phyloP scores from a whole-genome alignment of 495 filamentous ascomycete species.

The Annulohypoxylon moriforme region DNA sequence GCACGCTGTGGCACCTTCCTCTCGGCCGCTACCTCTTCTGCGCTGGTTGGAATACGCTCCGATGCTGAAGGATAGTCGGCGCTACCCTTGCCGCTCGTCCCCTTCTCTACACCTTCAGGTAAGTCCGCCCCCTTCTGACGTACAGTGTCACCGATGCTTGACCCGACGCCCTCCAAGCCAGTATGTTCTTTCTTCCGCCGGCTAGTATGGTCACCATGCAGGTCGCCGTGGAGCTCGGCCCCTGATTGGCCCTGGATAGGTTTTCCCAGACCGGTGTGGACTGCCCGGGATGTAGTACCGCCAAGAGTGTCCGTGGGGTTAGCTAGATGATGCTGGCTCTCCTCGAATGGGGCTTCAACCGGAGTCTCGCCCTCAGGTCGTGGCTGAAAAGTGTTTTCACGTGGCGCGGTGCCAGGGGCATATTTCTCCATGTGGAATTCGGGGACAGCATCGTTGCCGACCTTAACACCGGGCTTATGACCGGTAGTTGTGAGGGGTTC shows the following conservation, averaged over 20 bases:
- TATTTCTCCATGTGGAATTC: slow-evolving; percentile 72
- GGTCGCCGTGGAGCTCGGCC: slow-evolving; percentile 65
- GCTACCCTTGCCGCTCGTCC: slow-evolving; percentile 53
- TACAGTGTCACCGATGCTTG: slow-evolving; percentile 44
- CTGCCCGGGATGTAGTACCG: slow-evolving; percentile 71
- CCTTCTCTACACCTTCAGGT: slow-evolving; percentile 50
- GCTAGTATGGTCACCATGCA: slow-evolving; percentile 37
- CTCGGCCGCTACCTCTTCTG: slow-evolving; percentile 62
- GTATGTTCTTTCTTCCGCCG: slow-evolving; percentile 63
- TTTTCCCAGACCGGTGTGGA: slow-evolving; percentile 70
- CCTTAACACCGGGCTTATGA: slow-evolving; percentile 72
- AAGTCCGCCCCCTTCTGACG: slow-evolving; percentile 56
- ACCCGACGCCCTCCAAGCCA: slow-evolving; percentile 67
- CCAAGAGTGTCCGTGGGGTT: slow-evolving; percentile 64
- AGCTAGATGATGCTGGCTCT: slow-evolving; percentile 8
- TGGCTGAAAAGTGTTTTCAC: slow-evolving; percentile 68
- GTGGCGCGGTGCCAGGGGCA: slow-evolving; percentile 73
- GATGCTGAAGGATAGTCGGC: slow-evolving; percentile 53
- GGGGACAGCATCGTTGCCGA: slow-evolving; percentile 68
- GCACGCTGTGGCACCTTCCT: slow-evolving; percentile 29
- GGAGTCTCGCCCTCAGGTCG: slow-evolving; percentile 61
- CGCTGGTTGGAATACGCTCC: slow-evolving; percentile 54
- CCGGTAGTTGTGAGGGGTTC: slow-evolving; percentile 65
- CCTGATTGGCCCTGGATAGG: slow-evolving; percentile 71
- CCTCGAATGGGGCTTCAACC: slow-evolving; percentile 53